These are phyloP conservation scores for Umbelopsis ramanniana DNA, from an alignment of 192 early-diverging fungal genomes.

Conservation along the genomic window DNA sequence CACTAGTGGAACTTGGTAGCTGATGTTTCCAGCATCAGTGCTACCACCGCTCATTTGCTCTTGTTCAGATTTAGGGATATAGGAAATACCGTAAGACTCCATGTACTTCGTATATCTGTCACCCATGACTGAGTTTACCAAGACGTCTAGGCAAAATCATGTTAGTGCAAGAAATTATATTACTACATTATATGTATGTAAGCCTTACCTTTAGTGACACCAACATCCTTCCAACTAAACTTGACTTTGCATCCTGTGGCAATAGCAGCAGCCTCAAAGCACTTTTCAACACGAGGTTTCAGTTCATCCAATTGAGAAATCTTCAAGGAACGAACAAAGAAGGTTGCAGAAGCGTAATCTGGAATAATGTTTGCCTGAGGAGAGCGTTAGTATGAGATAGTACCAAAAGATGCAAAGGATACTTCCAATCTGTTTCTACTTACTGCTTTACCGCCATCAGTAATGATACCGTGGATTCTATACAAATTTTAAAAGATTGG, in stretches of 20 bases:
- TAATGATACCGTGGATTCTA: constrained; percentile 77
- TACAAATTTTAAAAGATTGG: not conserved
- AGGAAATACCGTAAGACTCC: constrained; percentile 41
- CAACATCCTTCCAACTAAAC: constrained; percentile 45
- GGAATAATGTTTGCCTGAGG: constrained; percentile 64
- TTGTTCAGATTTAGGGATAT: constrained; percentile 29
- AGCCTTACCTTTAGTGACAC: constrained; percentile 30
- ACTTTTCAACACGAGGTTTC: constrained; percentile 51
- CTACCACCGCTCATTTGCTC: constrained; percentile 43
- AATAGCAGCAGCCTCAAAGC: constrained; percentile 66
- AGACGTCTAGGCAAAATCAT: constrained; percentile 36
- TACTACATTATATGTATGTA: not conserved
- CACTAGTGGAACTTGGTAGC: constrained; percentile 59
- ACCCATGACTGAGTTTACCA: constrained; percentile 48
- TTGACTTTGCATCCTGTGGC: constrained; percentile 72
- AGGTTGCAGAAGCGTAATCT: constrained; percentile 59
- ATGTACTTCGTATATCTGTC: constrained; percentile 42
- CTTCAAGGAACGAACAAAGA: constrained; percentile 62
- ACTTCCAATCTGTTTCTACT: constrained; percentile 5
- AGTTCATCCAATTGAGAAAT: constrained; percentile 52
- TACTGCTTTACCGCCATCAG: constrained; percentile 68
- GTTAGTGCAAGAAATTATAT: not conserved
- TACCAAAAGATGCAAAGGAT: too few relatives aligned
- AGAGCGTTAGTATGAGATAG: not conserved
- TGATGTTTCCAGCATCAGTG: constrained; percentile 74